phyloP scores from a whole-genome alignment of 768 basidiomycete genomes.

The Chalciporus pseudorubinellus region DNA sequence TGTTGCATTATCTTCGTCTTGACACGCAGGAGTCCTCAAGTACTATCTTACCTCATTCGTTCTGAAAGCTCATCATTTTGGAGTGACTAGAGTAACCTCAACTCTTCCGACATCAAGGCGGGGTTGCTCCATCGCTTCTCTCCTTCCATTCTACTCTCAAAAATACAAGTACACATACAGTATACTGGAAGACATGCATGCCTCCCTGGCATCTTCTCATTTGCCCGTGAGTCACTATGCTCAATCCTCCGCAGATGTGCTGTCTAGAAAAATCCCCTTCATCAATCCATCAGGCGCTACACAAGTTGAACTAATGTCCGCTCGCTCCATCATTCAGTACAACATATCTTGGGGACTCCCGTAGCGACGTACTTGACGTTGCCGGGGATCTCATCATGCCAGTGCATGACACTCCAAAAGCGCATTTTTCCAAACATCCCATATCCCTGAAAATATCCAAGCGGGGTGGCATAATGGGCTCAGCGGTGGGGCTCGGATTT shows the following conservation, averaged over 20 bases:
- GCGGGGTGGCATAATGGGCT: constrained; percentile 30
- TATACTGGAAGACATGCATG: constrained; percentile 46
- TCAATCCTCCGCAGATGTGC: constrained; percentile 17
- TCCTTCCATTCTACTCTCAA: constrained; percentile 24
- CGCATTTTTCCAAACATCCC: constrained; percentile 37
- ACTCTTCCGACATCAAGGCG: constrained; percentile 43
- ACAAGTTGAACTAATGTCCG: no score
- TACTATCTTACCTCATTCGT: no score
- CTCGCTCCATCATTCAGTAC: constrained; percentile 1
- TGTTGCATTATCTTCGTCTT: no score
- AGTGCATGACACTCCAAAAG: constrained; percentile 22
- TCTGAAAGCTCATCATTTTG: no score
- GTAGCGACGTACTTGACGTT: constrained; percentile 26
- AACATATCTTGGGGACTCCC: constrained; percentile 32
- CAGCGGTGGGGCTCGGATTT: no score
- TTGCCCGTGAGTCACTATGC: no score
- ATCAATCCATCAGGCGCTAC: constrained; percentile 32
- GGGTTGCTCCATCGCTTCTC: constrained; percentile 38
- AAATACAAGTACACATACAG: constrained; percentile 12
- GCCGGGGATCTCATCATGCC: constrained; percentile 13
- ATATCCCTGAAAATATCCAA: constrained; percentile 31
- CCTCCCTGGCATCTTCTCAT: no score
- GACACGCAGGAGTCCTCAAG: no score
- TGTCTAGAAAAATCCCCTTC: constrained; percentile 18
- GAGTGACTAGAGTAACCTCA: no score